These are phyloP conservation scores for Pythium aquatile DNA, from an alignment of 352 stramenopile species.

Conservation along the genomic window DNA sequence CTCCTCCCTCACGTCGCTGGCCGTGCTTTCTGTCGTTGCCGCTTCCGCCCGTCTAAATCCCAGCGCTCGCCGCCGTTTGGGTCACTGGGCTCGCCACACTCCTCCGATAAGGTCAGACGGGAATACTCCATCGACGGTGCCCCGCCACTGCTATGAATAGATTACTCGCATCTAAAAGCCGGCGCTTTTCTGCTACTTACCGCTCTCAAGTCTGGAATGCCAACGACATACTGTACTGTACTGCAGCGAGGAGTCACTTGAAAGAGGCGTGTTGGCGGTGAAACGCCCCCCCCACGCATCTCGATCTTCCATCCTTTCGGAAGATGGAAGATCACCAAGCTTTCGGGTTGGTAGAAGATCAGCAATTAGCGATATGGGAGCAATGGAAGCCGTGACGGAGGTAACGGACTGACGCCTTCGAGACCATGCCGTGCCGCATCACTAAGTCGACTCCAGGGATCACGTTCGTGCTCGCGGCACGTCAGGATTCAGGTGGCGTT, in stretches of 20 bases:
- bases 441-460: not conserved
- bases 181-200: constrained; percentile 22
- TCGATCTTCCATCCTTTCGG: constrained; percentile 10
- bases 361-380: not conserved
- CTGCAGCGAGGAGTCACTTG: not conserved
- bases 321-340: not conserved
- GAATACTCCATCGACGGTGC: not conserved
- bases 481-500: too few relatives aligned
- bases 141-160: constrained; percentile 25
- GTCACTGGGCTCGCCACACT: not conserved
- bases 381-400: not conserved
- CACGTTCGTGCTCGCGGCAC: too few relatives aligned
- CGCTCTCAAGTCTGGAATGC: not conserved
- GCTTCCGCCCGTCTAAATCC: constrained; percentile 1
- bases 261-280: not conserved
- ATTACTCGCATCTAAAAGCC: constrained; percentile 23
- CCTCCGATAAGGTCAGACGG: constrained; percentile 11
- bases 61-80: constrained; percentile 1
- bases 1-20: not conserved
- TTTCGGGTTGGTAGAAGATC: not conserved
- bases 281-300: not conserved
- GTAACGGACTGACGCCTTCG: constrained; percentile 1
- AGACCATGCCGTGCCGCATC: not conserved
- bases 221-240: not conserved
- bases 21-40: not conserved